Conservation (phyloP, 2,329 filamentous ascomycete genomes). For the Phialophora chinensis region DNA sequence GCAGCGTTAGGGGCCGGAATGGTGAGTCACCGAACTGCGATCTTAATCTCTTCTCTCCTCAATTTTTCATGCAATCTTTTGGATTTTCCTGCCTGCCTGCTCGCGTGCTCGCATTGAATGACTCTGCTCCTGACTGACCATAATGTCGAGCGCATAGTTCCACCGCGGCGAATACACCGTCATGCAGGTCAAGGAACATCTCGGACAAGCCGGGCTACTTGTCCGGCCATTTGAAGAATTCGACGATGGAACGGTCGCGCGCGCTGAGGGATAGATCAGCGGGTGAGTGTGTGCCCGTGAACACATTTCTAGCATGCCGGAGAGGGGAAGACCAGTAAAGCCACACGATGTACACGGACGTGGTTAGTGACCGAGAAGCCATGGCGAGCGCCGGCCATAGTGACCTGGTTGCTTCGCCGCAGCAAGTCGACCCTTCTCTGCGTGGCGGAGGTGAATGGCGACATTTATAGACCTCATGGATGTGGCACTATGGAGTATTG, state of each 20-base stretch:
- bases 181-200: slow-evolving; percentile 85
- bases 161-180: slow-evolving; percentile 95
- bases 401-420: too few relatives aligned
- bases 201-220: slow-evolving; percentile 72
- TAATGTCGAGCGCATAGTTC: slow-evolving; percentile 61
- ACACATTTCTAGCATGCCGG: too few relatives aligned
- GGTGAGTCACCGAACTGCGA: slow-evolving; percentile 54
- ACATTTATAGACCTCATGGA: too few relatives aligned
- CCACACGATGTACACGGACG: too few relatives aligned
- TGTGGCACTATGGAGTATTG: too few relatives aligned
- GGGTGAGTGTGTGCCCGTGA: too few relatives aligned
- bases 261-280: too few relatives aligned
- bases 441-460: too few relatives aligned
- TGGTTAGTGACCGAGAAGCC: too few relatives aligned
- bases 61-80: neutral
- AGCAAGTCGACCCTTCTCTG: too few relatives aligned
- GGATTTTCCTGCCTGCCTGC: neutral
- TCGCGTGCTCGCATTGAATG: neutral
- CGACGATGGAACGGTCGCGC: neutral
- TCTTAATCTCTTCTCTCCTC: neutral
- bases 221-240: slow-evolving; percentile 78
- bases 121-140: neutral
- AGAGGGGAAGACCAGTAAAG: too few relatives aligned
- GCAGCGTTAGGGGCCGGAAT: slow-evolving; percentile 94
- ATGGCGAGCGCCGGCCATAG: too few relatives aligned